These are phyloP conservation scores for Umbelopsis isabellina DNA, from an alignment of 192 early-diverging fungal species.

Conservation along the genomic window DNA sequence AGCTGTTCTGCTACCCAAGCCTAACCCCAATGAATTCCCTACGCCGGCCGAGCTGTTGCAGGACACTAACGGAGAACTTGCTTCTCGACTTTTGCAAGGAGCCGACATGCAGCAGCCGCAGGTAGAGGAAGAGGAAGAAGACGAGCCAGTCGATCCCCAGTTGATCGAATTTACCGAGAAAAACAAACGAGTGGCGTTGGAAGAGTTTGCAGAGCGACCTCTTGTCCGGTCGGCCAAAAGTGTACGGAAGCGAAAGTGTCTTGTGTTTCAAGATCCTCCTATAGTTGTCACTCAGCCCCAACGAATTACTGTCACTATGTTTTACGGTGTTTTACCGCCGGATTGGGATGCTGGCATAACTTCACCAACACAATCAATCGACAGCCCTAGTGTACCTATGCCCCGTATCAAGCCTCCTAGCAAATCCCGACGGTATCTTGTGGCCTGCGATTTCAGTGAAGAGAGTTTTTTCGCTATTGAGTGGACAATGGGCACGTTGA, in stretches of 20 bases:
- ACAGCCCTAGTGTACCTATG: neutral
- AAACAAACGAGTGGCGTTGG: constrained; percentile 30
- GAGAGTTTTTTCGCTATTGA: constrained; percentile 58
- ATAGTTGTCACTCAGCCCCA: constrained; percentile 14
- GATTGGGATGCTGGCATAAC: neutral
- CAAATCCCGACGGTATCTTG: constrained; percentile 41
- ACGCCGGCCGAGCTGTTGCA: constrained; percentile 1
- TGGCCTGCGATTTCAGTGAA: constrained; percentile 53
- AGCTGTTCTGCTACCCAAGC: constrained; percentile 5
- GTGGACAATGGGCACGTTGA: constrained; percentile 53
- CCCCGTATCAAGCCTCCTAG: constrained; percentile 16
- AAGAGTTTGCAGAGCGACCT: constrained; percentile 12
- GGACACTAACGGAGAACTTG: constrained; percentile 2
- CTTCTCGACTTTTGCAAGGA: neutral
- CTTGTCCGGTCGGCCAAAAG: neutral
- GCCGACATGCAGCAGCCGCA: neutral
- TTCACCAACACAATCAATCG: neutral
- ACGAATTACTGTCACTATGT: constrained; percentile 10
- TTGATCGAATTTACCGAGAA: constrained; percentile 31
- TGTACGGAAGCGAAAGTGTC: constrained; percentile 18
- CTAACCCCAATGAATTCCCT: constrained; percentile 19
- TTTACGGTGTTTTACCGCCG: constrained; percentile 25
- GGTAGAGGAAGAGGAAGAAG: constrained; percentile 21
- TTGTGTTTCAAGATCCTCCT: constrained; percentile 29
- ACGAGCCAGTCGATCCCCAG: constrained; percentile 1